A percentile compares a stretch with the other conserved stretches of the same genome.
phyloP scores from a whole-genome alignment of 768 basidiomycete species.

The Psilocybe cyanescens region DNA sequence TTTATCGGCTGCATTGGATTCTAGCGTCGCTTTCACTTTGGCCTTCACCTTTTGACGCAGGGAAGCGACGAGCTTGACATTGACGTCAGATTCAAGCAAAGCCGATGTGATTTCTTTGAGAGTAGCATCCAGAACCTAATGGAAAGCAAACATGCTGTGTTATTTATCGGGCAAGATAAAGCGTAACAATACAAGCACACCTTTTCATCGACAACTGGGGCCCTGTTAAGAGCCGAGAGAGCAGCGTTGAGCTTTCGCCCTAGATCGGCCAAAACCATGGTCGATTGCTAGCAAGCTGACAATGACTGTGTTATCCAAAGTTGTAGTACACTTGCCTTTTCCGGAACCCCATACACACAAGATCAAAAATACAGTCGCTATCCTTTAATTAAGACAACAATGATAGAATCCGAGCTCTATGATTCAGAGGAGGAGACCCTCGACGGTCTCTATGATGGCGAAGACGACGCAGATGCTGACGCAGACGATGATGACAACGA shows the following conservation, averaged over 20 bases:
- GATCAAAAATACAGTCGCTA: slow-evolving; percentile 4
- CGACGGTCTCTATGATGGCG: slow-evolving; percentile 47
- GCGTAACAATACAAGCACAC: slow-evolving; percentile 39
- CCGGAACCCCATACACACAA: neutral
- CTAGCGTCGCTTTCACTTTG: slow-evolving; percentile 84
- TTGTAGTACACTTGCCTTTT: slow-evolving; percentile 8
- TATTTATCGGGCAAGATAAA: slow-evolving; percentile 1
- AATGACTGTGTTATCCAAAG: neutral
- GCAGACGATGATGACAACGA: slow-evolving; percentile 57
- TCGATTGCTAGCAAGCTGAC: slow-evolving; percentile 26
- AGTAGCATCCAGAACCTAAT: slow-evolving; percentile 88
- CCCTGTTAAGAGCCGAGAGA: slow-evolving; percentile 85
- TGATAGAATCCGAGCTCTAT: slow-evolving; percentile 14
- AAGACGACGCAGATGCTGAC: slow-evolving; percentile 46
- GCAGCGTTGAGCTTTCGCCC: slow-evolving; percentile 94
- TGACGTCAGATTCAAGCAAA: slow-evolving; percentile 95
- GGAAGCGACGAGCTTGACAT: slow-evolving; percentile 92
- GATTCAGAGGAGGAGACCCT: slow-evolving; percentile 57
- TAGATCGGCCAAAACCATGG: slow-evolving; percentile 95
- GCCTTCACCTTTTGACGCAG: slow-evolving; percentile 88
- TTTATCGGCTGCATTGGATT: slow-evolving; percentile 56
- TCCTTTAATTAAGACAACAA: slow-evolving; percentile 8
- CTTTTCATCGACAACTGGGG: slow-evolving; percentile 90
- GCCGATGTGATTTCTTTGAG: slow-evolving; percentile 96
- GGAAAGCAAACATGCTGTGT: neutral